These are phyloP conservation scores for Cladorrhinum samala DNA, from an alignment of 495 filamentous ascomycete species.

Conservation along the genomic window DNA sequence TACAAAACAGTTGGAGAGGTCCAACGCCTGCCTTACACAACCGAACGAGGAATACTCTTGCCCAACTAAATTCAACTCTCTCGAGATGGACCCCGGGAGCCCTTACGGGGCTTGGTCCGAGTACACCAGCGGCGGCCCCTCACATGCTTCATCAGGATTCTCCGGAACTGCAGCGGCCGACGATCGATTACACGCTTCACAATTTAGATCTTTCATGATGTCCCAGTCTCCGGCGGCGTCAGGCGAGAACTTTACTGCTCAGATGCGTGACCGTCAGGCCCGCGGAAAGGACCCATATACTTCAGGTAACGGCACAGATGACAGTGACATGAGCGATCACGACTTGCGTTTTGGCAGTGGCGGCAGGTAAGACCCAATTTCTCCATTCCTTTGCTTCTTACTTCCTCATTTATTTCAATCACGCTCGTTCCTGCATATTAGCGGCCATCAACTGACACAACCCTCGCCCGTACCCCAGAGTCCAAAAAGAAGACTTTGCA, in stretches of 20 bases:
- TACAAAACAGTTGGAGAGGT: too few species aligned
- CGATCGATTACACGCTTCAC: slow-evolving; percentile 4
- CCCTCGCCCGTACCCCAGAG: slow-evolving; percentile 3
- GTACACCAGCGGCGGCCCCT: background rate
- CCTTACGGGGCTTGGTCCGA: too few species aligned
- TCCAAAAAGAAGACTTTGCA: slow-evolving; percentile 24
- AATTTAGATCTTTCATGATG: background rate
- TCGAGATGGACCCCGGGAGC: too few species aligned
- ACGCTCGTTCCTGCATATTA: background rate
- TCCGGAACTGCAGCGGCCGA: background rate
- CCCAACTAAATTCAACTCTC: too few species aligned
- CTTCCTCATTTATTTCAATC: background rate
- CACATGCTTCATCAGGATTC: background rate
- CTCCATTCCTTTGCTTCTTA: background rate
- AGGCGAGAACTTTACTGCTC: slow-evolving; percentile 24
- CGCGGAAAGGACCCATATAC: slow-evolving; percentile 47
- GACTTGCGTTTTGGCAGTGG: slow-evolving; percentile 14
- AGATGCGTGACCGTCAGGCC: slow-evolving; percentile 48
- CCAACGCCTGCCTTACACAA: too few species aligned
- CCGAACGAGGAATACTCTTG: too few species aligned
- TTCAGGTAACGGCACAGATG: slow-evolving; percentile 20
- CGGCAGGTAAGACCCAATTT: slow-evolving; percentile 9
- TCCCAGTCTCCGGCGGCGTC: slow-evolving; percentile 8
- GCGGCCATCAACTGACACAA: too few species aligned
- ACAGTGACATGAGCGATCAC: slow-evolving; percentile 20